A percentile compares a stretch with the other conserved stretches of the same genome.
These are phyloP conservation scores for Entonaema liquescens DNA, from an alignment of 495 filamentous ascomycete species.

Conservation along the genomic window DNA sequence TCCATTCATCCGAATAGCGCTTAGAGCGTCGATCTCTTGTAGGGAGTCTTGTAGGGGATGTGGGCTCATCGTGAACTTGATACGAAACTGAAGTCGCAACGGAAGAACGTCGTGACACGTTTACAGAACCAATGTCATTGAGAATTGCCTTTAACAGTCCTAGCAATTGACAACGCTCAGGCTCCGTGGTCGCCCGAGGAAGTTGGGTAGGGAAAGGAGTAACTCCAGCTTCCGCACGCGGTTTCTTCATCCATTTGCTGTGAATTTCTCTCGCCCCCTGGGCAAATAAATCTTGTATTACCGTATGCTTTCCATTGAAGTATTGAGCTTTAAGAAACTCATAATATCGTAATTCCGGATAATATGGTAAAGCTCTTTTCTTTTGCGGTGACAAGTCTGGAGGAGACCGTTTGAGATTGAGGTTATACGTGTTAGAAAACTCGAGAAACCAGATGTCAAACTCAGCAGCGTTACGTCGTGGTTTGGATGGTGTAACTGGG, in stretches of 20 bases:
- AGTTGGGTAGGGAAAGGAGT: constrained; percentile 30
- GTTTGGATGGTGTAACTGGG: constrained; percentile 24
- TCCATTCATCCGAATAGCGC: constrained; percentile 30
- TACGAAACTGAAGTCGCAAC: constrained; percentile 8
- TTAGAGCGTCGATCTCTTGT: constrained; percentile 20
- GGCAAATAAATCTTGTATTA: constrained; percentile 34
- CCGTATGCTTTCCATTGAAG: constrained; percentile 24
- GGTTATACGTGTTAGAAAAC: constrained; percentile 43
- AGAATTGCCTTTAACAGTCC: constrained; percentile 34
- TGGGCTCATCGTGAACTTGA: constrained; percentile 20
- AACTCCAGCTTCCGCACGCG: constrained; percentile 24
- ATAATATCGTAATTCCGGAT: constrained; percentile 40
- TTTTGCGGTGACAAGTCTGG: constrained; percentile 30
- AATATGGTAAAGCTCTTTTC: constrained; percentile 21
- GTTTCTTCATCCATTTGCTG: constrained; percentile 44
- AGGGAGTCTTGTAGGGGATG: constrained; percentile 21
- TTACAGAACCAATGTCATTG: constrained; percentile 22
- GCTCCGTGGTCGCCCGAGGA: constrained; percentile 36
- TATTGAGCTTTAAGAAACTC: constrained; percentile 35
- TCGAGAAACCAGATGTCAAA: constrained; percentile 47
- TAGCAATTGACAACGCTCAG: constrained; percentile 33
- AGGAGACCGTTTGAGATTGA: constrained; percentile 39
- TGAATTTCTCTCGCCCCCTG: constrained; percentile 39
- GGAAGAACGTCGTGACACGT: constrained; percentile 19
- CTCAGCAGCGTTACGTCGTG: background rate